A percentile compares a stretch with the other conserved stretches of the same genome.
These are phyloP conservation scores for Vinca major DNA, from an alignment of 305 asterid genomes.

Conservation along the genomic window DNA sequence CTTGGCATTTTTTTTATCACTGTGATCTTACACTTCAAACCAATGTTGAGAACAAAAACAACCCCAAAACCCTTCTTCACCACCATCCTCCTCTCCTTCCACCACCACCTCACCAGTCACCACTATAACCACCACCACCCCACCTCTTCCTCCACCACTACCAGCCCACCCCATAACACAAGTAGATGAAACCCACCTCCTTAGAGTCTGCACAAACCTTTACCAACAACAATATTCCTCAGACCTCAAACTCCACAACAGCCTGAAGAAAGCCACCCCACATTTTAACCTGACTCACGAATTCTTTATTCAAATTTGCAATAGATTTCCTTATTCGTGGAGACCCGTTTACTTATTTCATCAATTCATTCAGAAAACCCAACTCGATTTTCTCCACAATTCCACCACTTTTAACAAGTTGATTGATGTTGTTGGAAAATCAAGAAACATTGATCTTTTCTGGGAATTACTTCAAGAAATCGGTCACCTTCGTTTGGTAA, in stretches of 20 bases:
- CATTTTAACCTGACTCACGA: constrained; percentile 59
- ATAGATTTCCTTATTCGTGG: constrained; percentile 78
- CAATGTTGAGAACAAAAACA: not conserved
- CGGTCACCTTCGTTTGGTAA: constrained; percentile 47
- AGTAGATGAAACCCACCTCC: constrained; percentile 54
- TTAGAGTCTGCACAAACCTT: constrained; percentile 72
- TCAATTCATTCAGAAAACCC: constrained; percentile 35
- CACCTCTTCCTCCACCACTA: constrained; percentile 8
- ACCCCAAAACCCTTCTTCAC: constrained; percentile 10
- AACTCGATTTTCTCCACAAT: constrained; percentile 51
- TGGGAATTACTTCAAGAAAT: constrained; percentile 61
- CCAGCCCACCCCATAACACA: constrained; percentile 25
- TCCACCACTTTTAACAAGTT: constrained; percentile 65
- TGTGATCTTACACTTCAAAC: not conserved
- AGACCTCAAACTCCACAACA: constrained; percentile 41
- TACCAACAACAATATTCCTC: constrained; percentile 78
- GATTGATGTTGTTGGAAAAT: constrained; percentile 66
- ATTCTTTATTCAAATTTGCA: constrained; percentile 80
- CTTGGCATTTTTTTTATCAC: too few species aligned
- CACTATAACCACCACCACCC: not conserved
- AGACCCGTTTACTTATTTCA: constrained; percentile 69
- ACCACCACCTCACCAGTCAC: constrained; percentile 17
- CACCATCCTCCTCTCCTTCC: constrained; percentile 21
- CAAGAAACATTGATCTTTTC: constrained; percentile 70
- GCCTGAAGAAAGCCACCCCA: constrained; percentile 32